Base-by-base conservation (phyloP, 2,329 filamentous ascomycete genomes). In the Dothistroma septosporum region DNA sequence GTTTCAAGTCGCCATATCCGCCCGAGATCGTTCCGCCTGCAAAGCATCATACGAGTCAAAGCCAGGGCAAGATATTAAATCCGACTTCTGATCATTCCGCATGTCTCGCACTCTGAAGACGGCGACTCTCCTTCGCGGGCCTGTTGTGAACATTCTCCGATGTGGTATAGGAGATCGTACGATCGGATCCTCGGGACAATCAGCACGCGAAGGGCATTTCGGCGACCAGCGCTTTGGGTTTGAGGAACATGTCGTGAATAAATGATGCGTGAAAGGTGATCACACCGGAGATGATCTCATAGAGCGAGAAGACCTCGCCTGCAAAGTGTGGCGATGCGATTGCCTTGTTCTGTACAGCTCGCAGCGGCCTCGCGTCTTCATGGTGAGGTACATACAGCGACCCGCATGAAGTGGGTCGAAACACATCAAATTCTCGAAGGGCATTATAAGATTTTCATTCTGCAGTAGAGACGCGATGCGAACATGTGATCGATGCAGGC, bases 231-330 rank as follows among this genome's bases (percentile, higher is more conserved):
- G n/a, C 22, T 48, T n/a, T 48, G 44, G n/a, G 22, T 48, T 2
- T 50, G 4, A n/a, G 24, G 21, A 50, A 50, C 10, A n/a, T n/a
- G 41, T 19, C 41, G 4, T 4, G 33, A 44, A 19, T 19, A 4
- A n/a, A 19, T 19, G 14, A n/a, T 44, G 41, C n/a, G 14, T n/a
- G 16, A 11, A 9, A 4, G 7, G 33, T 37, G 33, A 37, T 37
- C 33, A 37, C 10, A 37, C 33, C 44, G 10, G 2, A 28, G 48
- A 32, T 14, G 47, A 58, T 21, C 55, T 50, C 46, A 33, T 21
- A 57, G 50, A 46, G 55, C 46, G 55, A 57, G 50, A 35, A 31
- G 48, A 48, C 44, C 37, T 37, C 46, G 46, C 47, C 11, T 24
- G 47, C 19, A 4, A 49, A 24, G 47, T 21, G 47, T 31, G 47